Evolutionary conservation across 257 asterid species (phyloP).

Genomic region (Apocynum venetum): DNA sequence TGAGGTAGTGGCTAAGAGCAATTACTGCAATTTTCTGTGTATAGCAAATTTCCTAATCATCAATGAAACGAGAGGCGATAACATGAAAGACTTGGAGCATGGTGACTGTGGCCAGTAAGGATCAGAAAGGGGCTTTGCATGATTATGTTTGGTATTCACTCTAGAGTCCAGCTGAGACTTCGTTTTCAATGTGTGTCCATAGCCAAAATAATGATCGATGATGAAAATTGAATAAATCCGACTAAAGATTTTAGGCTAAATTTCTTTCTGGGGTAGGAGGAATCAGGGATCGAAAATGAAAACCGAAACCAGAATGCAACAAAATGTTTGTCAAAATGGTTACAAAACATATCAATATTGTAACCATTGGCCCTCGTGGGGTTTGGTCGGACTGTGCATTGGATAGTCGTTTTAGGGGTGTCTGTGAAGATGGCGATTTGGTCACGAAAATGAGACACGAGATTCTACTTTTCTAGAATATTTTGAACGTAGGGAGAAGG

Average conservation of each 20-base stretch:
- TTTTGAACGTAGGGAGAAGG: neutral
- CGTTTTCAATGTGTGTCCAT: neutral
- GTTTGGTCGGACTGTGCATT: constrained; percentile 11
- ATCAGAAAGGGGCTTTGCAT: neutral
- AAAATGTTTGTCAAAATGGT: neutral
- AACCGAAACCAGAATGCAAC: neutral
- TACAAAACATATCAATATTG: neutral
- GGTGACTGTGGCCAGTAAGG: constrained; percentile 2
- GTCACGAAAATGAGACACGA: constrained; percentile 30
- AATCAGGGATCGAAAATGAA: neutral
- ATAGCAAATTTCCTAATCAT: neutral
- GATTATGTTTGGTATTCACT: neutral
- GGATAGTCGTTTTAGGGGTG: constrained; percentile 25
- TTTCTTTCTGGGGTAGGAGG: neutral
- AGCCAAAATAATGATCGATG: neutral
- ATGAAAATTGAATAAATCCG: neutral
- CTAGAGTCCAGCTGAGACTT: neutral
- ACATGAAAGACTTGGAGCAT: constrained; percentile 9
- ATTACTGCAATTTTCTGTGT: neutral
- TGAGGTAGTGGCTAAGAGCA: neutral
- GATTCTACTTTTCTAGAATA: constrained; percentile 17
- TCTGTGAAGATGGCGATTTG: constrained; percentile 39
- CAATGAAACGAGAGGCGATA: neutral
- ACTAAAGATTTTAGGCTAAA: constrained; percentile 5
- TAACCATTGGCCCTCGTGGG: neutral